Evolutionary conservation across 768 basidiomycete genomes (phyloP), one percentile per base, ranked within the genome.

Genomic region (Saitozyma podzolica): DNA sequence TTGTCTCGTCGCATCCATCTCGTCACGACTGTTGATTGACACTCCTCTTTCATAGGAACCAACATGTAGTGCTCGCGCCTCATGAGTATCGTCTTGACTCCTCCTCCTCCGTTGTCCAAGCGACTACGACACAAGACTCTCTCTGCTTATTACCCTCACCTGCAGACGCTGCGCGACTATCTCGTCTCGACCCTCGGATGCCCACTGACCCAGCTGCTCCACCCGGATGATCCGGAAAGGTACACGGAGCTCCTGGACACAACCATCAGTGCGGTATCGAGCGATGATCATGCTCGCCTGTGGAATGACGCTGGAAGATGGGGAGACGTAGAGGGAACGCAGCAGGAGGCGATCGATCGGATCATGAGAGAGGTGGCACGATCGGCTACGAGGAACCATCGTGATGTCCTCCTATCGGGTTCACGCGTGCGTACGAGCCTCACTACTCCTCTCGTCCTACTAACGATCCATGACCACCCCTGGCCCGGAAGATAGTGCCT

Each of bases 281-380:
- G 11, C 14, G 14, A 9, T 17, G 47, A 8, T 54, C 42, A 43
- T 55, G 20, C 20, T 45, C 55, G 6, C 37, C n/a, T 39, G 50
- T 56, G 13, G 14, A 42, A 45, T 17, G 29, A 7, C 40, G 19
- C 43, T 16, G 42, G 14, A 4, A 29, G 39, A 55, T 11, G 11
- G 10, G 19, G 17, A 17, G 54, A 52, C n/a, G 39, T 40, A 17
- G 16, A 54, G 9, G 60, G 65, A 11, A 56, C 72, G 6, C 75
- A 76, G 56, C 72, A 70, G 52, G 75, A 76, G 60, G 59, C 55
- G 8, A 67, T 76, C n/a, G 66, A 74, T 58, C 54, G 68, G 41
- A 65, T 77, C 4, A 41, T 71, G n/a, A 42, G 56, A 8, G 75
- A 72, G 17, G 29, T 73, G n/a, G 55, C 54, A 50, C 17, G 37